Evolutionary conservation across 2,329 filamentous ascomycete genomes (phyloP), one percentile per base, ranked within the genome.

Genomic region (Plenodomus lindquistii): DNA sequence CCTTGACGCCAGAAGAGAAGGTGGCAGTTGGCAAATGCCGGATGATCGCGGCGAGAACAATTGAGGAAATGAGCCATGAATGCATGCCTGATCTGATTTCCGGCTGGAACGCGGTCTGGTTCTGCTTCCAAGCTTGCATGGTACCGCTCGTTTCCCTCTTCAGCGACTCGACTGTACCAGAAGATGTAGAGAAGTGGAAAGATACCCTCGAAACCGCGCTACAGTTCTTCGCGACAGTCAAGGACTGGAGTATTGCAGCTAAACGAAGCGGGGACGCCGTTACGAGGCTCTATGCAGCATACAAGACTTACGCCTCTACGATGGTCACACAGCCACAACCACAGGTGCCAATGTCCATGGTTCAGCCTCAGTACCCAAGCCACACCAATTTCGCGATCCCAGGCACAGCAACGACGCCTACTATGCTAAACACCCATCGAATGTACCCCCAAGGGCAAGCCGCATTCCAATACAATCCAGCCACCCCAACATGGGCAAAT

Each of bases 51-150:
- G 83, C 83, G 52, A 81, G 85, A 54, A 86, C 86, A 0, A 89
- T 92, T 54, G 81, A 85, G 48, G 87, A 91, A 50, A 89, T 92
- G 53, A 80, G 84, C 10, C 76, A 79, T 18, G 86, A 88, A 54
- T 90, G 87, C 75, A 82, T 82, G 38, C 81, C 84, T 38, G 88
- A 89, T 65, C 84, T 91, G 64, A 88, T 92, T 74, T 84, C 84
- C 0, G 88, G 88, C 8, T 92, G 88, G 88, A 89, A 90, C 66
- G 88, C 86, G 0, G 87, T 89, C 2, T 91, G 88, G 87, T 87
- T 91, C 71, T 81, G 89, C 50, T 92, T 90, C 73, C 88, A 92
- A 69, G 87, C 88, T 0, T 84, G 84, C 54, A 89, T 92, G 85
- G 85, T 92, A 8, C 88, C 88, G 0, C 79, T 93, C 1, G 81